Evolutionary conservation across 257 asterid species (phyloP).

Genomic region (Pogostemon cablin): DNA sequence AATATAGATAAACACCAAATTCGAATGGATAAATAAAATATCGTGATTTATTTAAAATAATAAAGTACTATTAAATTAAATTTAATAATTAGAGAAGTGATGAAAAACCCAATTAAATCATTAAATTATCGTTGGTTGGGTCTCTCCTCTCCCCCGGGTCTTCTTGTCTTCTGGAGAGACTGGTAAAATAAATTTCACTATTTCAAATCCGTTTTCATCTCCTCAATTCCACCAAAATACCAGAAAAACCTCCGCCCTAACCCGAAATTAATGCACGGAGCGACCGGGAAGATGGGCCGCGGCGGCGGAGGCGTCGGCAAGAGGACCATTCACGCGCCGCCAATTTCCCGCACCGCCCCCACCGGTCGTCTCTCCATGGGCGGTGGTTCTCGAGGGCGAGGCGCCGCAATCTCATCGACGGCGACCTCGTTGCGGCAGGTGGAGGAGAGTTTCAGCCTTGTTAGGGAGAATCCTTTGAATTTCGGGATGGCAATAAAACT

Average conservation of each 20-base stretch:
- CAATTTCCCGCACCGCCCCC: constrained; percentile 58
- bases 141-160: constrained; percentile 39
- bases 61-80: too few relatives aligned
- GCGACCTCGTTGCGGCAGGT: constrained; percentile 50
- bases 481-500: constrained; percentile 87
- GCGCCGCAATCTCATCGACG: constrained; percentile 39
- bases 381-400: constrained; percentile 63
- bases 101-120: constrained; percentile 33
- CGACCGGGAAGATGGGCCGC: constrained; percentile 76
- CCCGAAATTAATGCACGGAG: constrained; percentile 62
- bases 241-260: constrained; percentile 22
- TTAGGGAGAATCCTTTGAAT: constrained; percentile 75
- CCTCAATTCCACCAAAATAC: constrained; percentile 25
- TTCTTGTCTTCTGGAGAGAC: constrained; percentile 30
- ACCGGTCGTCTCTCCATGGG: constrained; percentile 60
- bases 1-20: too few relatives aligned
- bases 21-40: too few relatives aligned
- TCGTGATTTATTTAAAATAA: too few relatives aligned
- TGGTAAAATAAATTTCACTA: constrained; percentile 26
- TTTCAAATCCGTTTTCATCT: constrained; percentile 26
- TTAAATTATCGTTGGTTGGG: constrained; percentile 40
- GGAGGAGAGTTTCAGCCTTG: constrained; percentile 80
- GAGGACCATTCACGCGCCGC: constrained; percentile 64
- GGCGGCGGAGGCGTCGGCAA: constrained; percentile 69
- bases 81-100: constrained; percentile 15